Evolutionary conservation across 768 basidiomycete species (phyloP), one percentile per base, ranked within the genome.

Genomic region (Lactarius deliciosus): DNA sequence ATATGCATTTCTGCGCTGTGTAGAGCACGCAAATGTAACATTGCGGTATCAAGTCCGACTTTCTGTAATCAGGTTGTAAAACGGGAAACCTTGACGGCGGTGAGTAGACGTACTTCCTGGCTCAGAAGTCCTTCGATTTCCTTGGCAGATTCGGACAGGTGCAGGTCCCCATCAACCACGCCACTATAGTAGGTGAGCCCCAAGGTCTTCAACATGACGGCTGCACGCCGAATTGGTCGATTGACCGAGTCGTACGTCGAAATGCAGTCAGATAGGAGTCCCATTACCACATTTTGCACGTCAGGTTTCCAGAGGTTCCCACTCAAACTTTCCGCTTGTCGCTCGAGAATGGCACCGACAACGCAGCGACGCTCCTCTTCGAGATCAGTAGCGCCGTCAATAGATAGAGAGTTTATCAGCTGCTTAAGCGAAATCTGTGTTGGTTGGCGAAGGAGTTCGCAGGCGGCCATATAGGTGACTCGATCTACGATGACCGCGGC

Each of bases 401-500:
- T 55, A 7, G 60, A 45, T 38, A 61, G 34, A 20, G 71, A 68
- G 53, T 45, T 62, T 22, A 65, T 54, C 20, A 57, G 25, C 9
- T 41, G 60, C 45, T 72, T 74, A 5, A 90, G 73, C 0, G 88
- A 86, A 6, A 90, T 79, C 15, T 80, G 77, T 6, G 76, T 73
- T 0, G 85, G 76, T 9, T 78, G 70, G 57, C 89, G 77, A 34
- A 90, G 77, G 5, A 93, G 82, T 34, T 93, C 91, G 73, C 83
- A 89, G 2, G 83, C 77, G 15, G 84, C 88, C 28, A 89, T 79
- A 65, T 87, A 88, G 0, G 91, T 88, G 28, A 87, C 77, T 22
- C 86, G 79, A 67, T 92, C 89, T 20, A 93, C 71, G 50, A 92
- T 81, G 9, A 77, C 74, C 0, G 79, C 82, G 7, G 91, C 80